A percentile compares a stretch with the other conserved stretches of the same genome.
phyloP scores from a whole-genome alignment of 257 asterid genomes.

The Solanum dulcamara region DNA sequence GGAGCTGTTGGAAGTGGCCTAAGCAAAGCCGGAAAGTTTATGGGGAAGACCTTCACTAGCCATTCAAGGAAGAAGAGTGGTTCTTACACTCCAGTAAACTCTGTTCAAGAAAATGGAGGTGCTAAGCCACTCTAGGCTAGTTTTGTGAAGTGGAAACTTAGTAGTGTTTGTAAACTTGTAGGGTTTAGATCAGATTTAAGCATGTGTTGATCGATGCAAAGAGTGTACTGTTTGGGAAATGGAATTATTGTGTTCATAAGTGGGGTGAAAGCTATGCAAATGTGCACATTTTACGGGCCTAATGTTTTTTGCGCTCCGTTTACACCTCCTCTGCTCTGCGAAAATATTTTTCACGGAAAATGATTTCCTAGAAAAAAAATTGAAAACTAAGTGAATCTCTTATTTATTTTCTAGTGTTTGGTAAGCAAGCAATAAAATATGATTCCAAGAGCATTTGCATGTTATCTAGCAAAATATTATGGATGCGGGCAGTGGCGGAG shows the following conservation, averaged over 20 bases:
- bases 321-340: neutral
- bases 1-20: conserved; percentile 80
- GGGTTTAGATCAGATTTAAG: neutral
- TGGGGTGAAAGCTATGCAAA: neutral
- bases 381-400: too few species aligned
- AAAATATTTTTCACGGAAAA: too few species aligned
- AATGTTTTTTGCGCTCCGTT: neutral
- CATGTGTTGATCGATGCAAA: neutral
- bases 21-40: conserved; percentile 76
- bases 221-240: neutral
- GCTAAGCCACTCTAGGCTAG: conserved; percentile 40
- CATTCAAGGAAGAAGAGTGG: conserved; percentile 48
- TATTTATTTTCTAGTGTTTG: too few species aligned
- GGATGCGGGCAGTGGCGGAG: too few species aligned
- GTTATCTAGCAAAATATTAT: too few species aligned
- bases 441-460: too few species aligned
- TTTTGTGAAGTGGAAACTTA: neutral
- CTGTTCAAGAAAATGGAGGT: conserved; percentile 66
- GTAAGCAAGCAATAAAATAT: too few species aligned
- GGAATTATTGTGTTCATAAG: neutral
- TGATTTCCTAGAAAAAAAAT: too few species aligned
- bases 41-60: conserved; percentile 65
- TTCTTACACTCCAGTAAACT: conserved; percentile 47
- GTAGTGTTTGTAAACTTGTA: neutral
- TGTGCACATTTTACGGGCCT: neutral